Percentiles rank a stretch among this genome's conserved stretches.
phyloP scores from a whole-genome alignment of 352 stramenopile species.

The Globisporangium cylindrosporum region DNA sequence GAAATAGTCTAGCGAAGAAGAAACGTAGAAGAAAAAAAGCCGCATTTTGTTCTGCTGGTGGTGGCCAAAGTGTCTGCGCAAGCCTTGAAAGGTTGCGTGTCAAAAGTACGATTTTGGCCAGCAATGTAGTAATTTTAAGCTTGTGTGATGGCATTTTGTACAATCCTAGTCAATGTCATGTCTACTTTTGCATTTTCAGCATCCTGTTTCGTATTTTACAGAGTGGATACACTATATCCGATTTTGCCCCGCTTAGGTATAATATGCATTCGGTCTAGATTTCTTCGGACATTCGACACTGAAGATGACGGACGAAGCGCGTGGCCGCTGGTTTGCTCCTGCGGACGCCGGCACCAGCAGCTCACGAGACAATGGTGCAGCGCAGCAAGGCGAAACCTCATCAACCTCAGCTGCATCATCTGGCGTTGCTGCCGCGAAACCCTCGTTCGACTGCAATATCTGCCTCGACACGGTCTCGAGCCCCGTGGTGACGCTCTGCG shows the following conservation, averaged over 20 bases:
- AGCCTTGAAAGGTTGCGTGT: neutral
- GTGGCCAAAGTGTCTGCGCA: neutral
- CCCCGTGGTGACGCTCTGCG: conserved; percentile 88
- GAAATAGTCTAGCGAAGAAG: neutral
- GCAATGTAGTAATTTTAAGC: neutral
- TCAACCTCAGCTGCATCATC: neutral
- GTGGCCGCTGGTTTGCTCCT: conserved; percentile 8
- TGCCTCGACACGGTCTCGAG: conserved; percentile 85
- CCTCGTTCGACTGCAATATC: conserved; percentile 88
- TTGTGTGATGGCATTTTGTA: neutral
- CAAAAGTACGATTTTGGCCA: neutral
- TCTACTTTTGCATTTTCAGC: neutral
- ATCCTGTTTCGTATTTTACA: neutral
- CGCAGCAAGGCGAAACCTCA: neutral
- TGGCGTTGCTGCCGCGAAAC: conserved; percentile 13
- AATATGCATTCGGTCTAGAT: neutral
- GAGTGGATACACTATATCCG: neutral
- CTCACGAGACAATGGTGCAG: neutral
- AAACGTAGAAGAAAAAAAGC: conserved; percentile 1
- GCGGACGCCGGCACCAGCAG: neutral
- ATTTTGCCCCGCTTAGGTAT: neutral
- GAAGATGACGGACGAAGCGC: conserved; percentile 6
- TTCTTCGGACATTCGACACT: neutral
- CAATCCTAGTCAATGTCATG: neutral
- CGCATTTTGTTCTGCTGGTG: neutral